Conservation (phyloP, 1,284 basidiomycete genomes). For the Exobasidium cylindrosporum region DNA sequence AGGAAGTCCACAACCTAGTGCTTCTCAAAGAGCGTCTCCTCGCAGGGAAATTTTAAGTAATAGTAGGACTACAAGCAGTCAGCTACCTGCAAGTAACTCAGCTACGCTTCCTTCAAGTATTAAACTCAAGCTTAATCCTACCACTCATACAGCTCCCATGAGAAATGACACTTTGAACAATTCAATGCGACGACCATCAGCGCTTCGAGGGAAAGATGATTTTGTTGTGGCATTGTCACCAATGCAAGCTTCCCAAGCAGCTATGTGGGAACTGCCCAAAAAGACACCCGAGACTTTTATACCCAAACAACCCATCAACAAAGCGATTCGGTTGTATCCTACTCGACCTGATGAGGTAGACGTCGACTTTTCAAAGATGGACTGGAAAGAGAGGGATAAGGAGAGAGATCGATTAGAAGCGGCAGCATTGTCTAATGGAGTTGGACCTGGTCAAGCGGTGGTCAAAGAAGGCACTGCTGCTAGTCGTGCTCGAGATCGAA, state of each 20-base stretch:
- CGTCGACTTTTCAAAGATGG: conserved; percentile 46
- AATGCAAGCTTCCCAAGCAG: conserved; percentile 20
- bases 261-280: conserved; percentile 41
- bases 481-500: conserved; percentile 17
- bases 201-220: neutral
- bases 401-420: conserved; percentile 32
- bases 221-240: conserved; percentile 2
- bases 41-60: neutral
- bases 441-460: conserved; percentile 31
- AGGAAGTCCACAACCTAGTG: conserved; percentile 18
- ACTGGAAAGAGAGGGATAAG: conserved; percentile 48
- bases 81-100: neutral
- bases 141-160: conserved; percentile 3
- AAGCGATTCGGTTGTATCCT: conserved; percentile 34
- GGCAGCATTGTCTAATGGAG: conserved; percentile 20
- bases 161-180: neutral
- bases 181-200: neutral
- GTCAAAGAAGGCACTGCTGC: conserved; percentile 24
- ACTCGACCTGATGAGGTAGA: conserved; percentile 46
- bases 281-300: conserved; percentile 36
- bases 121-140: conserved; percentile 35
- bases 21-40: neutral
- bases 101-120: conserved; percentile 20
- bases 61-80: neutral
- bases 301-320: conserved; percentile 30